These are phyloP conservation scores for Phytophthora europaea DNA, from an alignment of 352 stramenopile genomes.

Conservation along the genomic window DNA sequence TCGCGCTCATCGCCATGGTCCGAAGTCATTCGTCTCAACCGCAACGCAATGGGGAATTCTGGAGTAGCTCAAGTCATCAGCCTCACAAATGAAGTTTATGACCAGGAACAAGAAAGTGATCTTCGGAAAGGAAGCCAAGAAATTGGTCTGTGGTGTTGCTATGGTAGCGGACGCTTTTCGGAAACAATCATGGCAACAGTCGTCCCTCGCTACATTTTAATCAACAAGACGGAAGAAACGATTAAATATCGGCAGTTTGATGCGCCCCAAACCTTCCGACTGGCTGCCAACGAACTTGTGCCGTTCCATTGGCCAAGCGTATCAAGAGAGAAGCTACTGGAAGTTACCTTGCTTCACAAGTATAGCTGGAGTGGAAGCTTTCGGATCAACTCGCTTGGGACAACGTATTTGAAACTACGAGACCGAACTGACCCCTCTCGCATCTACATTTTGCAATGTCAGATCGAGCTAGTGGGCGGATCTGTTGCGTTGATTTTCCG, in stretches of 20 bases:
- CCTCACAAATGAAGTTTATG: constrained; percentile 72
- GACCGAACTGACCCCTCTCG: constrained; percentile 70
- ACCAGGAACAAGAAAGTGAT: constrained; percentile 71
- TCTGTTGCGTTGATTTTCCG: constrained; percentile 89
- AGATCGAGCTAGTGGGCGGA: constrained; percentile 88
- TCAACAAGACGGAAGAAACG: constrained; percentile 86
- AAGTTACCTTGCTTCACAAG: constrained; percentile 85
- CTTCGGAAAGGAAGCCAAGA: constrained; percentile 79
- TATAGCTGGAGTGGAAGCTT: constrained; percentile 91
- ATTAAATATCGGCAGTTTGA: constrained; percentile 89
- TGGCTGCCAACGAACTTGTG: constrained; percentile 79
- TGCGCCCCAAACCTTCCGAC: constrained; percentile 76
- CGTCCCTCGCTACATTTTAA: constrained; percentile 88
- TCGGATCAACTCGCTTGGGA: constrained; percentile 86
- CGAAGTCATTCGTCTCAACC: constrained; percentile 86
- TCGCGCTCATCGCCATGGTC: constrained; percentile 85
- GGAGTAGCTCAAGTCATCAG: constrained; percentile 90
- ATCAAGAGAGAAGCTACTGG: constrained; percentile 79
- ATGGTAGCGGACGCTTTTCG: constrained; percentile 82
- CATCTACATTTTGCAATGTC: constrained; percentile 92
- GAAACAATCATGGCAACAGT: constrained; percentile 91
- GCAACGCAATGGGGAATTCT: constrained; percentile 91
- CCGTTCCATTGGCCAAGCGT: constrained; percentile 90
- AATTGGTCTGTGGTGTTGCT: constrained; percentile 88
- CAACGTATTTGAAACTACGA: constrained; percentile 89